Conservation (phyloP, 169 alveolate genomes). For the Theileria equi region DNA sequence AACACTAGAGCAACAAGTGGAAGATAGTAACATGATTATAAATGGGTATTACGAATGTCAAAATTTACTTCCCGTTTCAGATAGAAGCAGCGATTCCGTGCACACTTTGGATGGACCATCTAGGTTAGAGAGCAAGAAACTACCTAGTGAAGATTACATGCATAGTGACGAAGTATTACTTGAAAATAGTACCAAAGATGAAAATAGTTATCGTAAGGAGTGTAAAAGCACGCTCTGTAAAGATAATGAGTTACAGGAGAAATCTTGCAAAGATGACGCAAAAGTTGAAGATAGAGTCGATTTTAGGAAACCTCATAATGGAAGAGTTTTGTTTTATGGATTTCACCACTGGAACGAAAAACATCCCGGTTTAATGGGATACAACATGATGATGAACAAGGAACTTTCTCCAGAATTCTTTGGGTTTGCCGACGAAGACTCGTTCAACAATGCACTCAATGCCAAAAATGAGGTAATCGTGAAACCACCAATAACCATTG, state of each 20-base stretch:
- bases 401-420: constrained; percentile 21
- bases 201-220: too few relatives aligned
- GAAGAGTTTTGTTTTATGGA: constrained; percentile 44
- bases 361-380: too few relatives aligned
- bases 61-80: too few relatives aligned
- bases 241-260: too few relatives aligned
- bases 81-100: constrained; percentile 1
- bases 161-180: not conserved
- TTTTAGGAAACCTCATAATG: not conserved
- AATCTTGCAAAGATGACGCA: too few relatives aligned
- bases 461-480: constrained; percentile 43
- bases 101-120: not conserved
- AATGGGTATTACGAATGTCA: too few relatives aligned
- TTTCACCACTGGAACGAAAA: too few relatives aligned
- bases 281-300: not conserved
- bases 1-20: too few relatives aligned
- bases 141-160: not conserved
- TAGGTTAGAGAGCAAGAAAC: not conserved
- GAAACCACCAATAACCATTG: constrained; percentile 41
- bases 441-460: constrained; percentile 39
- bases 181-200: too few relatives aligned
- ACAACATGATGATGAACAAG: too few relatives aligned
- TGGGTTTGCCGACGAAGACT: constrained; percentile 43
- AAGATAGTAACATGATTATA: too few relatives aligned
- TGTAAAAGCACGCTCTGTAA: too few relatives aligned